These are phyloP conservation scores for Viola pubescens DNA, from an alignment of 441 rosid species.

Conservation along the genomic window DNA sequence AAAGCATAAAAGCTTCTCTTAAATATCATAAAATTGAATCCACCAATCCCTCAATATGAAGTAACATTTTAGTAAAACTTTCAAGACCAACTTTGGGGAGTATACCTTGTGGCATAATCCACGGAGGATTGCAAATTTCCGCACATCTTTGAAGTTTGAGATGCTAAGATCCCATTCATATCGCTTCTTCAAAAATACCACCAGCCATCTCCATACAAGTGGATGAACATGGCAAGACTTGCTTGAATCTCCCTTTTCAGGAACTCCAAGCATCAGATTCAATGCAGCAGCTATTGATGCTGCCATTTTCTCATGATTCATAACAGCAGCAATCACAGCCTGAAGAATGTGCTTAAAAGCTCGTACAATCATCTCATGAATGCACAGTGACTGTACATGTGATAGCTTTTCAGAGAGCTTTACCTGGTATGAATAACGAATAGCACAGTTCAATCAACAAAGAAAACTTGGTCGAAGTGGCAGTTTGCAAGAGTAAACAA, in stretches of 20 bases:
- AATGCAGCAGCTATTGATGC: constrained; percentile 45
- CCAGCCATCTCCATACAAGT: constrained; percentile 50
- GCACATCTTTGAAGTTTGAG: constrained; percentile 41
- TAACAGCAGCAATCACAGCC: constrained; percentile 46
- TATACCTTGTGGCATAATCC: constrained; percentile 66
- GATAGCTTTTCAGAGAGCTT: constrained; percentile 59
- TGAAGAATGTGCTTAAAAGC: constrained; percentile 59
- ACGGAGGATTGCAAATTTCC: constrained; percentile 53
- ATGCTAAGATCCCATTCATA: constrained; percentile 51
- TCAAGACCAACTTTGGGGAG: constrained; percentile 6
- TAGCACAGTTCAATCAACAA: constrained; percentile 14
- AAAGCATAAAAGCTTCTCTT: background rate
- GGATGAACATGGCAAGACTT: constrained; percentile 28
- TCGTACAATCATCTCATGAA: constrained; percentile 67
- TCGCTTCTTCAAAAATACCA: constrained; percentile 40
- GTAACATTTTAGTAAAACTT: background rate
- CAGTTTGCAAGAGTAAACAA: background rate
- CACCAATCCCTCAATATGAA: background rate
- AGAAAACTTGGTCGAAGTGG: background rate
- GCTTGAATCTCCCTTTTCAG: constrained; percentile 26
- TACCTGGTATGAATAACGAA: constrained; percentile 33
- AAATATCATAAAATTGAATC: constrained; percentile 5
- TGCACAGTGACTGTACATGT: constrained; percentile 74
- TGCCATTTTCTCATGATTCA: constrained; percentile 34
- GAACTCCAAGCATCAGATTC: constrained; percentile 42